These are phyloP conservation scores for Flaveria sonorensis DNA, from an alignment of 129 eudicot species.

Conservation along the genomic window DNA sequence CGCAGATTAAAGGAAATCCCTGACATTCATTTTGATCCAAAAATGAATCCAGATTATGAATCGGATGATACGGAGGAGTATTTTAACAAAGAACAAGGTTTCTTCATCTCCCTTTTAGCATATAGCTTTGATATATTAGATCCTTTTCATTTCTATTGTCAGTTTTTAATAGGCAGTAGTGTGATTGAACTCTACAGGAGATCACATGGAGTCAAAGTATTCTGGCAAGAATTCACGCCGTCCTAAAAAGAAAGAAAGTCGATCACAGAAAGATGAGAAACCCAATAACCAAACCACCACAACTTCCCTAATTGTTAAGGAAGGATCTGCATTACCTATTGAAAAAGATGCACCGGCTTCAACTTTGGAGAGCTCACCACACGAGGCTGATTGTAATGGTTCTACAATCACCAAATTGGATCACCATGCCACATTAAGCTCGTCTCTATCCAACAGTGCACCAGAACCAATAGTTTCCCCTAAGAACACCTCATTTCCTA, in stretches of 20 bases:
- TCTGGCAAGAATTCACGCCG: conserved; percentile 45
- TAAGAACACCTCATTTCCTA: conserved; percentile 28
- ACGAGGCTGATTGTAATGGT: conserved; percentile 33
- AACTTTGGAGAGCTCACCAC: conserved; percentile 27
- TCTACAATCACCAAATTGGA: conserved; percentile 37
- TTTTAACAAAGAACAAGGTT: conserved; percentile 62
- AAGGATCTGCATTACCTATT: conserved; percentile 20
- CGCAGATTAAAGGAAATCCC: conserved; percentile 71
- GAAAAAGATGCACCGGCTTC: conserved; percentile 22
- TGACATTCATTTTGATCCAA: conserved; percentile 81
- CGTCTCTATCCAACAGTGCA: conserved; percentile 39
- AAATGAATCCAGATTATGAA: conserved; percentile 80
- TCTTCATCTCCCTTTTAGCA: conserved; percentile 19
- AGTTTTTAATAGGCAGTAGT: conserved; percentile 1
- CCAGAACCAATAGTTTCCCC: conserved; percentile 42
- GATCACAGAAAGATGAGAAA: conserved; percentile 24
- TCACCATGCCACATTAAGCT: conserved; percentile 46
- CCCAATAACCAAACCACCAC: conserved; percentile 27
- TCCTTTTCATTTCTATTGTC: neutral
- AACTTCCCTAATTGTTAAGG: conserved; percentile 42
- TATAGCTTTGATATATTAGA: neutral
- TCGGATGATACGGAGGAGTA: conserved; percentile 64
- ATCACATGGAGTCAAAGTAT: conserved; percentile 44
- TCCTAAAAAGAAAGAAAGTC: conserved; percentile 39
- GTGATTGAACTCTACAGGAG: conserved; percentile 47